Conservation (phyloP, 2,329 filamentous ascomycete species). For the Aspergillus aculeatus region DNA sequence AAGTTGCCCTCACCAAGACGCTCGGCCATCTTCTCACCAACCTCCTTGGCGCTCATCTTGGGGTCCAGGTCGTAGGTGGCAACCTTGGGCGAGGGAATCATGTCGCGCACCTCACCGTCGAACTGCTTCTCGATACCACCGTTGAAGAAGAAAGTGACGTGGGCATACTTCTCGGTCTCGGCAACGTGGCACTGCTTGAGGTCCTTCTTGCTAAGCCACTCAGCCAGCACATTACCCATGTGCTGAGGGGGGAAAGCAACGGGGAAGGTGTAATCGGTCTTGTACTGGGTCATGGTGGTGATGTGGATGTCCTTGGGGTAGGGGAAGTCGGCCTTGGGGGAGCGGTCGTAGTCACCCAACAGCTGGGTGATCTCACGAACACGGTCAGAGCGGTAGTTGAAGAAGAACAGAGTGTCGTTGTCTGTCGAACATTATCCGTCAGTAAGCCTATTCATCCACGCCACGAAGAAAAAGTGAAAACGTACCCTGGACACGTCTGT, state of each 20-base stretch:
- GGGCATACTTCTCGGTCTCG: slow-evolving; percentile 98
- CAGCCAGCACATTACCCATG: slow-evolving; percentile 97
- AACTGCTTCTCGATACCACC: slow-evolving; percentile 97
- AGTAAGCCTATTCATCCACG: not conserved
- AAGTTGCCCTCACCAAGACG: slow-evolving; percentile 80
- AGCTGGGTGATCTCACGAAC: slow-evolving; percentile 95
- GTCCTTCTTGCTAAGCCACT: slow-evolving; percentile 88
- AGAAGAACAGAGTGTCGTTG: slow-evolving; percentile 95
- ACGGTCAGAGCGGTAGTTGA: slow-evolving; percentile 99
- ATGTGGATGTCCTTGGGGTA: slow-evolving; percentile 86
- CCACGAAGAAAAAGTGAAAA: not conserved
- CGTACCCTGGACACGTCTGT: slow-evolving; percentile 78
- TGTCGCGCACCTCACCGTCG: slow-evolving; percentile 84
- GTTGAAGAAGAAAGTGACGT: slow-evolving; percentile 99
- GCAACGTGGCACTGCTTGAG: slow-evolving; percentile 94
- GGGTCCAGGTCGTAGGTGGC: slow-evolving; percentile 93
- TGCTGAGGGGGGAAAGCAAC: slow-evolving; percentile 90
- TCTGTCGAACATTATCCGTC: slow-evolving; percentile 53
- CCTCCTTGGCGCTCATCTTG: slow-evolving; percentile 90
- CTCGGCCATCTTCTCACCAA: slow-evolving; percentile 86
- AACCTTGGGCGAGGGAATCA: slow-evolving; percentile 92
- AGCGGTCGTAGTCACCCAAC: slow-evolving; percentile 87
- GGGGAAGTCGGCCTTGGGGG: slow-evolving; percentile 83
- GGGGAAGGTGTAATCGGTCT: slow-evolving; percentile 87
- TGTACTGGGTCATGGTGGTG: slow-evolving; percentile 98